Conservation (phyloP, 106 monocot species). For the Dioscorea dumetorum region DNA sequence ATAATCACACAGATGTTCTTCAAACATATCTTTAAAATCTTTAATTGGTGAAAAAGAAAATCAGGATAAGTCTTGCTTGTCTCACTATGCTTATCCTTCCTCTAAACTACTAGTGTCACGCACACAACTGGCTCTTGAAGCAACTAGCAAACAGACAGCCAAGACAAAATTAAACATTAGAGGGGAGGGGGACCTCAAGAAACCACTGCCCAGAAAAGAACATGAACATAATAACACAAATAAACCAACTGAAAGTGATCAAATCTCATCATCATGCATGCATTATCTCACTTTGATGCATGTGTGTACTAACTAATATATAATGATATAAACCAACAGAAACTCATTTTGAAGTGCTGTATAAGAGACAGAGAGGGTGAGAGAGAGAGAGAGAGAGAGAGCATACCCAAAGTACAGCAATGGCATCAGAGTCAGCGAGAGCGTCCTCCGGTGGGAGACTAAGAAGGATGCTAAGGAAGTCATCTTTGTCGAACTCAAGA, state of each 20-base stretch:
- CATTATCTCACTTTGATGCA: too few relatives aligned
- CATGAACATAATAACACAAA: neutral
- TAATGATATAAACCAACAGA: neutral
- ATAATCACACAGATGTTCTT: too few relatives aligned
- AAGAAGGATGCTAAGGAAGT: conserved; percentile 42
- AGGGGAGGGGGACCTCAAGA: neutral
- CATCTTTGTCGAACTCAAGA: conserved; percentile 3
- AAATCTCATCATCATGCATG: neutral
- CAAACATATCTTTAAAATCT: too few relatives aligned
- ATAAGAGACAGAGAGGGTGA: conserved; percentile 8
- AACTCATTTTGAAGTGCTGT: too few relatives aligned
- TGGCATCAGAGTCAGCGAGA: conserved; percentile 32
- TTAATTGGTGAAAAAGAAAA: neutral
- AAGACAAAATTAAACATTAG: neutral
- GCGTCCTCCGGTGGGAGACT: conserved; percentile 27
- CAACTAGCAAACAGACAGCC: neutral
- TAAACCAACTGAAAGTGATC: neutral
- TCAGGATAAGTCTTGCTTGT: neutral
- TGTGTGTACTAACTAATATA: too few relatives aligned
- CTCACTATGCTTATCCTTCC: too few relatives aligned
- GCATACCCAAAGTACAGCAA: conserved; percentile 53
- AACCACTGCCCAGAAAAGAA: neutral
- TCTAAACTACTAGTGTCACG: neutral
- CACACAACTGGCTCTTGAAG: neutral
- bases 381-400: neutral